Conservation (phyloP, 1,284 basidiomycete species). For the Wallemia ichthyophaga region DNA sequence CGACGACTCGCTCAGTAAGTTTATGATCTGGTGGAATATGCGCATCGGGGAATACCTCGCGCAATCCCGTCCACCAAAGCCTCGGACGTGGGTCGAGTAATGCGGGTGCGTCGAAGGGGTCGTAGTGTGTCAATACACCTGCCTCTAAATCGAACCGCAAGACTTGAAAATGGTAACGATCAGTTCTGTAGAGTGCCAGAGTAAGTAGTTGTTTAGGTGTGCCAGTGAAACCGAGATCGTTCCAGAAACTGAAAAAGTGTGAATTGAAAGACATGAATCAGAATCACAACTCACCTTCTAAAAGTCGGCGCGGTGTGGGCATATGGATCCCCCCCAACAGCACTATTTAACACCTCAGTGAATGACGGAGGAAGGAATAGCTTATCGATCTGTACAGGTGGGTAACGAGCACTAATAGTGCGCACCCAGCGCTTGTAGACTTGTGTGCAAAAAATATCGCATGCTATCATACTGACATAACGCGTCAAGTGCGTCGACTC, state of each 20-base stretch:
- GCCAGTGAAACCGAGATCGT: background rate
- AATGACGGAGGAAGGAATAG: slow-evolving; percentile 1
- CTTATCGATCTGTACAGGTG: background rate
- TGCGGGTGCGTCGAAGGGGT: background rate
- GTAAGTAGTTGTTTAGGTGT: background rate
- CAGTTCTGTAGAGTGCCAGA: background rate
- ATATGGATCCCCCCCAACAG: background rate
- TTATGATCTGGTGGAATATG: background rate
- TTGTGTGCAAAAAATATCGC: background rate
- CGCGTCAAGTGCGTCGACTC: background rate
- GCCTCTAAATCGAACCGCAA: background rate
- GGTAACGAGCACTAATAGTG: background rate
- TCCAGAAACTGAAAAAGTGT: background rate
- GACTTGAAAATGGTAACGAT: background rate
- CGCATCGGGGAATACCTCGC: background rate
- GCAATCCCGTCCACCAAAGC: background rate
- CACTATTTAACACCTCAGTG: background rate
- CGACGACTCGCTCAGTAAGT: background rate
- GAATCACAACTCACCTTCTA: background rate
- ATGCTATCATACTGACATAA: background rate
- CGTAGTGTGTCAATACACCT: background rate
- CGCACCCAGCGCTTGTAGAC: slow-evolving; percentile 1
- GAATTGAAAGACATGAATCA: background rate
- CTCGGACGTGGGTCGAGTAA: background rate
- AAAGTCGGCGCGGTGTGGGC: background rate